Base-by-base conservation (phyloP, 352 stramenopile genomes). In the Hyaloperonospora arabidopsidis region DNA sequence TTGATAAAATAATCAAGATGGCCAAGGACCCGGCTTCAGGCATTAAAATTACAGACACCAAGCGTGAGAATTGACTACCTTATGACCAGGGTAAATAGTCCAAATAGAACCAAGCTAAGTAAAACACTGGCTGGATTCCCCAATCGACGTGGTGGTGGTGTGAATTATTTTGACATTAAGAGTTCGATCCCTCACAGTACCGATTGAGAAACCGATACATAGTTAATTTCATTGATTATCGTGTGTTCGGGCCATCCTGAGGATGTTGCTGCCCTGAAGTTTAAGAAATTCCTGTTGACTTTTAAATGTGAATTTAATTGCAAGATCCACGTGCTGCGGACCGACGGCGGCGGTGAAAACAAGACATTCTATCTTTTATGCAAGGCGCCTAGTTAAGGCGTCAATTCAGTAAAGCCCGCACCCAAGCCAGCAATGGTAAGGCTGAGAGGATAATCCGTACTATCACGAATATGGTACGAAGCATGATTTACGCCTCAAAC, bases 401-500 rank as follows among this genome's bases (percentile, higher is more conserved):
- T 17, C 7, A 46, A 46, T 1, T 45, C 4, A 45, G 38, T 17
- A 15, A 45, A 45, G 18, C 38, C 12, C 13, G 18, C 2, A 46
- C 25, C 17, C 40, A 46, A 15, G 40, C 40, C 2, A 29, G 5
- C 18, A 46, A 46, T n/a, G 38, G 5, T 17, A 46, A 46, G 13
- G 40, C 40, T 46, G 2, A 46, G 12, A 15, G 39, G 11, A 45
- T 45, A 15, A 7, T 22, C 39, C 39, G 2, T 0, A 17, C 1
- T 0, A 41, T 41, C n/a, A 18, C 13, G 5, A 61, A 70, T 6
- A 61, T 72, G 15, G 68, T 32, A 8, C 25, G 25, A 32, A 32
- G 25, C 25, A 32, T 32, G 25, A 8, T 32, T 10, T 32, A 8
- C 25, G 8, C n/a, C n/a, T 32, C 25, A 32, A 32, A 32, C 0